Evolutionary conservation across 345 rosid species (phyloP), one percentile per base, ranked within the genome.

Genomic region (Cardamine chenopodiifolia): DNA sequence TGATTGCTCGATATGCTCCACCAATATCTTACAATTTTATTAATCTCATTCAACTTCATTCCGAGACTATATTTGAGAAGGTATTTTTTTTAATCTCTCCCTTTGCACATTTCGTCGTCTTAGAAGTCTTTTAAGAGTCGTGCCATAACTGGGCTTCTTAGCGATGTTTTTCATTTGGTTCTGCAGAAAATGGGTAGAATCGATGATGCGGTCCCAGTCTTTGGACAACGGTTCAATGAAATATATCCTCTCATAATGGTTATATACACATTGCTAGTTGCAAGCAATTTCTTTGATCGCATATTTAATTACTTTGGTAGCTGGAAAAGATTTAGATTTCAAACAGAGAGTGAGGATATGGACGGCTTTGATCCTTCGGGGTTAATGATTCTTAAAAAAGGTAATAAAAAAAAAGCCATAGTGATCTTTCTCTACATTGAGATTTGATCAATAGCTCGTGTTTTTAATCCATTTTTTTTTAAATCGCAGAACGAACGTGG

Each of bases 1-100:
- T 92, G 98, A 88, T 96, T 83, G 99, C 99, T 76, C 96, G 98
- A 74, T 96, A 96, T 80, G 98, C 99, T 11, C 90, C 99, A 34
- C 93, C 98, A 63, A 82, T 96, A 82, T 92, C 98, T 13, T 96
- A 92, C 86, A 96, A 96, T 81, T 90, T 92, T 83, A 96, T 96
- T 67, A 89, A 90, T 81, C 98, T 96, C 72, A 92, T 96, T 80
- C 85, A 84, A 78, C 94, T 89, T 68, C 76, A 77, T 49, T 59
- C 72, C 17, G 73, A 73, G 65, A 92, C 99, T 50, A 85, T 96
- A 78, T 96, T 96, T 82, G 99, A 92, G 74, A 78, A 87, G 97
- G 99, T 90, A 84, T 14, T 32, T 12, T 12, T 59, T 13, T 3
- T 7, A 5, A 12, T 59, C 14, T 37, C 10, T 35, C 61, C 42